Evolutionary conservation across 768 basidiomycete species (phyloP), one percentile per base, ranked within the genome.

Genomic region (Xerocomellus amylosporus): DNA sequence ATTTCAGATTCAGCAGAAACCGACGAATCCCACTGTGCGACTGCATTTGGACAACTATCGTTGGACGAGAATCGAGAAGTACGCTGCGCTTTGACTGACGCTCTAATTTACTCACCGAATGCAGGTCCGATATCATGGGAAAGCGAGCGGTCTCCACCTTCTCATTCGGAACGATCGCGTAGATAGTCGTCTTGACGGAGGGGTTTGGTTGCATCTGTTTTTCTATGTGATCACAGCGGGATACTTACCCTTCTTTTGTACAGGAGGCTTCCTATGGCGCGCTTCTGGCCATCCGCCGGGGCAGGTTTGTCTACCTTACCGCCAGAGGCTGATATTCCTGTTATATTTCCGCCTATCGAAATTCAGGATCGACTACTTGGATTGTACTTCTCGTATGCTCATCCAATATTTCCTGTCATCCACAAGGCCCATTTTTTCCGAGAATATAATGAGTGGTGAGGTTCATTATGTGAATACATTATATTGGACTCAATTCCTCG

Each of bases 71-170:
- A 88, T 63, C 83, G 80, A 62, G 87, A 90, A 73, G 88, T 87
- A 58, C 10, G 22, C 65, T 44, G 24, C 13, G 15, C 33, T 20
- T 46, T 13, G 19, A 54, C 41, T 20, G 43, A 40, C 34, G 17
- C 19, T 43, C 12, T 24, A 34, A 10, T 55, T 56, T 56, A 42
- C 57, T 66, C 50, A 69, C 24, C 7, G 4, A 47, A 33, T n/a
- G 17, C 65, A 95, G 85, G 81, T 95, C 42, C 86, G 93, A 53
- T 95, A 86, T 65, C 93, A 94, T 54, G 89, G 91, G 14, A 79
- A 84, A 70, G 76, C 82, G 3, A 87, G 87, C 60, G 91, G 91
- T 8, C 73, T 93, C 26, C 85, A 90, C 57, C 74, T 93, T 31
- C 76, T 93, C n/a, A 82, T 81, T 17, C 76, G 80, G 50, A 85